Evolutionary conservation across 192 early-diverging fungal genomes (phyloP), one percentile per base, ranked within the genome.

Genomic region (Ramicandelaber brevisporus): DNA sequence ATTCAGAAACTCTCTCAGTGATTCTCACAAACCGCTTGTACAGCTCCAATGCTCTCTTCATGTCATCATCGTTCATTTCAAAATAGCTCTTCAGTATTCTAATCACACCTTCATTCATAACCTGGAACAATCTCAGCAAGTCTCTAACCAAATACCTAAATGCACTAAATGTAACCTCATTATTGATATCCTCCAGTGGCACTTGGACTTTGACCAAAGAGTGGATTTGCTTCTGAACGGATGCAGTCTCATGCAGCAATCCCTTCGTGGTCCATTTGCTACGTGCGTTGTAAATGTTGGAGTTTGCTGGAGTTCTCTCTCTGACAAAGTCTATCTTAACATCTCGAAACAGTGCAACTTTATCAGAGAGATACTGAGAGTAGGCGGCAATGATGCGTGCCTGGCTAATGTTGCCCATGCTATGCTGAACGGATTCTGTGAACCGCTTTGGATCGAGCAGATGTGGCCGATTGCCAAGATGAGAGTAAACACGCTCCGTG

Each of bases 51-150:
- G 48, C 41, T 12, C 57, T 43, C 20, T 45, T 40, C 57, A 59
- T 59, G 17, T 59, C 57, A 10, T 44, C 48, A 13, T 55, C 40
- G 1, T 21, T 28, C 40, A 59, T 48, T 13, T 50, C 47, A 43
- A 59, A 59, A 21, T 59, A 59, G n/a, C 43, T 44, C 36, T 55
- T 55, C 40, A 61, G 58, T 49, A 61, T 56, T 32, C 56, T 61
- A 40, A 61, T 61, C 22, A 61, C 53, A 31, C 58, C 58, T 26
- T 40, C 41, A 26, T 61, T 61, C 53, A 56, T 53, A n/a, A 55
- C 48, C 29, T 61, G 58, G 43, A 56, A 61, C 21, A 61, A 44
- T 31, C 52, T 55, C n/a, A 61, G 43, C 43, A 55, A 41, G 33
- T 61, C 58, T 5, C 53, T 48, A 31, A 61, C 29, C 14, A 55